A percentile compares a stretch with the other conserved stretches of the same genome.
These are phyloP conservation scores for Dentipellis sp. DNA, from an alignment of 768 basidiomycete species.

Conservation along the genomic window DNA sequence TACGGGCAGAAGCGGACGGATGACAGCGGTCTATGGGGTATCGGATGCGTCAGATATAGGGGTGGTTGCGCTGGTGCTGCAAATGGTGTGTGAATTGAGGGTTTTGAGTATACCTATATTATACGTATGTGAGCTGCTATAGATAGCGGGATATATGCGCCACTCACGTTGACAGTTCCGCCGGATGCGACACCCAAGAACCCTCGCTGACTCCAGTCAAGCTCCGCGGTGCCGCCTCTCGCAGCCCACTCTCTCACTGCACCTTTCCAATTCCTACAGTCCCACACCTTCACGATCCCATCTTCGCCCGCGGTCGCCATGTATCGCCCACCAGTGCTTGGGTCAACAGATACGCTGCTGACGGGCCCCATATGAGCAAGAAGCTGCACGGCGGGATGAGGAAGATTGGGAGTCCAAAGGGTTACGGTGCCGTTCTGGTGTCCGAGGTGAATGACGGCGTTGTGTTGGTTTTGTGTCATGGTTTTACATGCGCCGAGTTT, in stretches of 20 bases:
- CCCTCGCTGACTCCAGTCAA: slow-evolving; percentile 85
- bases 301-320: slow-evolving; percentile 89
- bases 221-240: slow-evolving; percentile 54
- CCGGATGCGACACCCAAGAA: slow-evolving; percentile 75
- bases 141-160: neutral
- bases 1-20: slow-evolving; percentile 83
- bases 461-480: slow-evolving; percentile 89
- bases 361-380: slow-evolving; percentile 89
- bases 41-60: slow-evolving; percentile 81
- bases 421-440: slow-evolving; percentile 96
- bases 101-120: slow-evolving; percentile 64
- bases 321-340: slow-evolving; percentile 77
- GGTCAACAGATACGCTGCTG: slow-evolving; percentile 72
- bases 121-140: neutral
- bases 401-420: slow-evolving; percentile 92
- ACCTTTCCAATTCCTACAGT: slow-evolving; percentile 92
- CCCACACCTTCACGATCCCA: slow-evolving; percentile 91
- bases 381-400: slow-evolving; percentile 85
- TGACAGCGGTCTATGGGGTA: slow-evolving; percentile 69
- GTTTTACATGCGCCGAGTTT: slow-evolving; percentile 78
- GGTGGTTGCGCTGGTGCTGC: slow-evolving; percentile 49
- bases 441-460: slow-evolving; percentile 89
- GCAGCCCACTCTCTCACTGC: slow-evolving; percentile 72
- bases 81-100: slow-evolving; percentile 52
- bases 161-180: slow-evolving; percentile 70